phyloP scores from a whole-genome alignment of 2,329 filamentous ascomycete species.

The Neoascochyta sp. region DNA sequence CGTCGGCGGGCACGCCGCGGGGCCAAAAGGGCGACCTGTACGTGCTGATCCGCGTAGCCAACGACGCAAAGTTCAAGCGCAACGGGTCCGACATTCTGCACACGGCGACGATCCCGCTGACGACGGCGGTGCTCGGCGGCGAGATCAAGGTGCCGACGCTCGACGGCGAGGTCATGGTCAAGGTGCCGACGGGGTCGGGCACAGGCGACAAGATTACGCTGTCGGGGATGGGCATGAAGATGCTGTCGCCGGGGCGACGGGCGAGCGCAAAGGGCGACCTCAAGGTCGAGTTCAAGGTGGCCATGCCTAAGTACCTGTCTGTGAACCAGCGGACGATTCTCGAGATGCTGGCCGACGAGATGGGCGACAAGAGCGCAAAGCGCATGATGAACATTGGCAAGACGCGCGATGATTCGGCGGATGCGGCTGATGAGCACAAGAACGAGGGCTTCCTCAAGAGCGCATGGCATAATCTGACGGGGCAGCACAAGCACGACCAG shows the following conservation, averaged over 20 bases:
- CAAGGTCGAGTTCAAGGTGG: constrained; percentile 88
- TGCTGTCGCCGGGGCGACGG: constrained; percentile 56
- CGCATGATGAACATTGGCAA: constrained; percentile 79
- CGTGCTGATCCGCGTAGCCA: constrained; percentile 82
- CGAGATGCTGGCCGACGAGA: constrained; percentile 95
- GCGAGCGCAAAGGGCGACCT: constrained; percentile 72
- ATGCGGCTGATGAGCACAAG: constrained; percentile 51
- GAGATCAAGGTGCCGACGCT: constrained; percentile 87
- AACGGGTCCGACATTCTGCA: constrained; percentile 87
- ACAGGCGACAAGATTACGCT: constrained; percentile 91
- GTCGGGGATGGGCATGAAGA: constrained; percentile 89
- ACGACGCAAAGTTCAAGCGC: constrained; percentile 85
- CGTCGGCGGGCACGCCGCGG: constrained; percentile 56
- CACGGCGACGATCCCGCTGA: constrained; percentile 85
- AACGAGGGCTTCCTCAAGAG: constrained; percentile 89
- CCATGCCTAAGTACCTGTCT: constrained; percentile 91
- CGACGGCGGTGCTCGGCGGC: constrained; percentile 87
- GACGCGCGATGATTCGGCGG: constrained; percentile 35
- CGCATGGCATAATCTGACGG: constrained; percentile 89
- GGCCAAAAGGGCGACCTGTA: constrained; percentile 83
- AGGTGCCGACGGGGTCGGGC: constrained; percentile 84
- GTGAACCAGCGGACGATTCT: constrained; percentile 88
- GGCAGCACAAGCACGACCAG: constrained; percentile 51
- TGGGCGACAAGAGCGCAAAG: constrained; percentile 88
- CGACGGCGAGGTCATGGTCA: constrained; percentile 84